phyloP scores from a whole-genome alignment of 1,139 yeast genomes.

The Zygosaccharomyces pseudobailii region DNA sequence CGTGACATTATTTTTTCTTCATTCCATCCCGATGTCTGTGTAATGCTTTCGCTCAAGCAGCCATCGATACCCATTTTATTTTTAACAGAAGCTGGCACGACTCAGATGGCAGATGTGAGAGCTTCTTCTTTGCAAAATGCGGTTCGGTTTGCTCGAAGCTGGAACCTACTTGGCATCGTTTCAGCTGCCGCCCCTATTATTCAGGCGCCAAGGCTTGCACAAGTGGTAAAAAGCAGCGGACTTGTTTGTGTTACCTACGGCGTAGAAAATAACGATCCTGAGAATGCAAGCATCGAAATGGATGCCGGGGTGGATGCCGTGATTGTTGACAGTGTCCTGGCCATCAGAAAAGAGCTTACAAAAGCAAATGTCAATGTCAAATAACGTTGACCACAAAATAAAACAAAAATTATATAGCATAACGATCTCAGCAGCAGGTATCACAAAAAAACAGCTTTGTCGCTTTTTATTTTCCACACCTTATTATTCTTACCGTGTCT shows the following conservation, averaged over 20 bases:
- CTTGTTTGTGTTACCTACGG: slow-evolving; percentile 95
- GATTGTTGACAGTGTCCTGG: slow-evolving; percentile 90
- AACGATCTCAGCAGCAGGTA: neutral
- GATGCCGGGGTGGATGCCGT: slow-evolving; percentile 97
- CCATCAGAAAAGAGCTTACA: slow-evolving; percentile 76
- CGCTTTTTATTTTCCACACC: too few relatives aligned
- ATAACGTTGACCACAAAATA: neutral
- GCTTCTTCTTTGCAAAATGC: slow-evolving; percentile 89
- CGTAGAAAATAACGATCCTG: slow-evolving; percentile 76
- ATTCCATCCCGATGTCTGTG: slow-evolving; percentile 91
- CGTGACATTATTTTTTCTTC: slow-evolving; percentile 88
- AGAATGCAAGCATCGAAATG: slow-evolving; percentile 79
- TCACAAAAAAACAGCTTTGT: too few relatives aligned
- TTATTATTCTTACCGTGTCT: too few relatives aligned
- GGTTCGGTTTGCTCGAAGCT: slow-evolving; percentile 80
- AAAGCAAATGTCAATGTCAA: slow-evolving; percentile 13
- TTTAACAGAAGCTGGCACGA: slow-evolving; percentile 84
- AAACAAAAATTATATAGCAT: neutral
- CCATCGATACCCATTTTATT: slow-evolving; percentile 88
- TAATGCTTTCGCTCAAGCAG: slow-evolving; percentile 81
- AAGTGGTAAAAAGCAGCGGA: slow-evolving; percentile 84
- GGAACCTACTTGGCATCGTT: slow-evolving; percentile 91
- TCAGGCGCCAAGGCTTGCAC: slow-evolving; percentile 81
- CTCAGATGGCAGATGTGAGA: slow-evolving; percentile 79
- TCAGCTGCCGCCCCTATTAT: slow-evolving; percentile 84